Base-by-base conservation (phyloP, 148 eudicot species). In the Rheum nobile region DNA sequence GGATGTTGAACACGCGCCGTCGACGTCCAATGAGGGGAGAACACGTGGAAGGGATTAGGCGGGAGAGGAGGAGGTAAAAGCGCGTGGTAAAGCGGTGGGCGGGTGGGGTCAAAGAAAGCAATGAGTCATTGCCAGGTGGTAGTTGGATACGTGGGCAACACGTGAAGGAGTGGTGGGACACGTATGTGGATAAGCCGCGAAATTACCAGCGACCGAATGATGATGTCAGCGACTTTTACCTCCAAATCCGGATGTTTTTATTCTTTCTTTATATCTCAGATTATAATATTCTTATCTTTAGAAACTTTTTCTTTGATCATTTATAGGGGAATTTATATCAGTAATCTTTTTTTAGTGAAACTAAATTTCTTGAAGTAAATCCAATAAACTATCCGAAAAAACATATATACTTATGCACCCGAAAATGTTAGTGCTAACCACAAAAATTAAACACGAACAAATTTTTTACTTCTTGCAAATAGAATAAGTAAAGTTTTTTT, bases 131-230 rank as follows among this genome's bases (percentile, higher is more conserved):
- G 67, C 11, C 67, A 61, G 35, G 35, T 61, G 67, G 67, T 61
- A 12, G 67, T 12, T 61, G 19, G 67, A 61, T 61, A 61, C 67
- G 72, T 44, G 72, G 72, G 44, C 29, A 72, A 67, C 77, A 65
- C 77, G 77, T 75, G 77, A 54, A 41, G 7, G 24, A 44, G n/a
- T 19, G 31, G 17, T 29, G 50, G 44, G 72, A 46, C 72, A 67
- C 72, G 29, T 31, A 4, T 75, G 44, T 42, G 77, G 77, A 75
- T 75, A 75, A 67, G 72, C 17, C 44, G 61, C 28, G 41, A 63
- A 42, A 26, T 65, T n/a, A 63, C 38, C 31, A 44, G 59, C 17
- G 38, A 29, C 67, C 19, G 16, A 1, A 26, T 61, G 67, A 26
- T 61, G 67, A 61, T 14, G 67, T 61, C 37, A 61, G 65, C 67